Percentiles rank a stretch among this genome's conserved stretches.
Conservation (phyloP, 345 rosid species). For the Nephelium lappaceum region DNA sequence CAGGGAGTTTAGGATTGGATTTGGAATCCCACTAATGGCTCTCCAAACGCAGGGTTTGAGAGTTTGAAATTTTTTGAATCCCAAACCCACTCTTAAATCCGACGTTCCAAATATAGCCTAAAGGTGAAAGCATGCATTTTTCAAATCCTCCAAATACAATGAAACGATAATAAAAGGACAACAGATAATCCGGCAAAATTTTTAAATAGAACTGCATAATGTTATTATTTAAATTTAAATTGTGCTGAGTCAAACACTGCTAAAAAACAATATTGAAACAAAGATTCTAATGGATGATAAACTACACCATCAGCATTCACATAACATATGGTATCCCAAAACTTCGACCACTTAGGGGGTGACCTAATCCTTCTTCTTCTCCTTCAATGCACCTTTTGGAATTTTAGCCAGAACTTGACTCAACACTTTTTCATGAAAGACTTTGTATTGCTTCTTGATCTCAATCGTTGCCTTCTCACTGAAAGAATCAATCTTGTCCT, state of each 20-base stretch:
- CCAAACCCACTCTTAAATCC: no score
- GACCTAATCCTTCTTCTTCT: slow-evolving; percentile 67
- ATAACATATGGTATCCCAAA: not conserved
- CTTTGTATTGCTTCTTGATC: slow-evolving; percentile 82
- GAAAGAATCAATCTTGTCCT: slow-evolving; percentile 76
- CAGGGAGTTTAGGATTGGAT: no score
- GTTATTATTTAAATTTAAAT: not conserved
- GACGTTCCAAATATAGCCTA: no score
- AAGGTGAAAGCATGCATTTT: no score
- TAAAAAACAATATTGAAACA: slow-evolving; percentile 7
- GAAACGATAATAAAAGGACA: not conserved
- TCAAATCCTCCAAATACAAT: no score
- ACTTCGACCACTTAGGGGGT: not conserved
- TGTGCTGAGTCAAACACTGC: not conserved
- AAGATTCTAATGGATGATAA: not conserved
- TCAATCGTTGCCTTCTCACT: slow-evolving; percentile 75
- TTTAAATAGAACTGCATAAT: not conserved
- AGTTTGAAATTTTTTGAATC: no score
- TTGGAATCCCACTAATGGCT: no score
- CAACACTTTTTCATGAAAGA: slow-evolving; percentile 71
- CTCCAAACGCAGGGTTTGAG: no score
- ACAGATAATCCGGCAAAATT: not conserved
- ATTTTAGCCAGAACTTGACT: slow-evolving; percentile 78
- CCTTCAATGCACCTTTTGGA: slow-evolving; percentile 66
- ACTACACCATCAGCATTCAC: not conserved